Conservation (phyloP, 257 asterid genomes). For the Solanum commersonii region DNA sequence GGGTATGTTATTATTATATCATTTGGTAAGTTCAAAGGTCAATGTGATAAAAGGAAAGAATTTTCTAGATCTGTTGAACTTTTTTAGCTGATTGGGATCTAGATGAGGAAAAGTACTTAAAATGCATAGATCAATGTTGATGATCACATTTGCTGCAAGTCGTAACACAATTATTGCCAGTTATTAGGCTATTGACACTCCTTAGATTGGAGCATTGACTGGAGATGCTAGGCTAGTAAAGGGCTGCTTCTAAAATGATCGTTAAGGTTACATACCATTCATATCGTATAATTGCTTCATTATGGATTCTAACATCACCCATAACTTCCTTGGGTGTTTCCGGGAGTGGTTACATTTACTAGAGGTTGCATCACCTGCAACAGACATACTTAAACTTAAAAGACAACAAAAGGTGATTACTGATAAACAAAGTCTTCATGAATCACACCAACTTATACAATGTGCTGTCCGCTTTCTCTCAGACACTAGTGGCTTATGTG, state of each 20-base stretch:
- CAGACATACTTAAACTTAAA: background rate
- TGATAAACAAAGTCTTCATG: background rate
- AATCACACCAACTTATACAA: background rate
- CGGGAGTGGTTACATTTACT: background rate
- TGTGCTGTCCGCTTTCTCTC: background rate
- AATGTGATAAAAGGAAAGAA: background rate
- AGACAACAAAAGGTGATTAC: background rate
- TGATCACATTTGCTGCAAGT: background rate
- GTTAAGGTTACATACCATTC: background rate
- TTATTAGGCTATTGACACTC: background rate
- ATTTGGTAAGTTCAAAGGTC: background rate
- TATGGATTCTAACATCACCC: background rate
- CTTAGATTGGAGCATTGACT: background rate
- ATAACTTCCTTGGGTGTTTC: background rate
- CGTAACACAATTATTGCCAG: background rate
- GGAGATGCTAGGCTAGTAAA: background rate
- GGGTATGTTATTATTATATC: no score
- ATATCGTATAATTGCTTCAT: background rate
- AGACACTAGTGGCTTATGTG: background rate
- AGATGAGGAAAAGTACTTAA: background rate
- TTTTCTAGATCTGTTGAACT: background rate
- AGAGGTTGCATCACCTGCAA: background rate
- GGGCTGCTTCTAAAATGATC: background rate
- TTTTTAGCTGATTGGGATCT: background rate
- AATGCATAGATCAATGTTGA: background rate